Evolutionary conservation across 2,329 filamentous ascomycete species (phyloP).

Genomic region (Botrytis fragariae): DNA sequence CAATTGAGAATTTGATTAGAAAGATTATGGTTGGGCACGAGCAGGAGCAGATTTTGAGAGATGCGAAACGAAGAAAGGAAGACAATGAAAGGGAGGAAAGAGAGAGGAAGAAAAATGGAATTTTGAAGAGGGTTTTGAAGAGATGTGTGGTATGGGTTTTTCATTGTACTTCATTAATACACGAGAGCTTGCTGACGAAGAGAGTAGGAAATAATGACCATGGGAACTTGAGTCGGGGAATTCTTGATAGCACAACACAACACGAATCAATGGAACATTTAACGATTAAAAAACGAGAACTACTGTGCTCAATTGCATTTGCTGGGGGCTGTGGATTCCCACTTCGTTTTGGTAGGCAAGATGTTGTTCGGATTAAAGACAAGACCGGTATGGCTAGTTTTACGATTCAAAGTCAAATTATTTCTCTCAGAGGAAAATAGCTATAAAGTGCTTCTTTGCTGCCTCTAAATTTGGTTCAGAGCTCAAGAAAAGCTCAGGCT

Average conservation of each 20-base stretch:
- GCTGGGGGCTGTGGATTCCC: too few relatives aligned
- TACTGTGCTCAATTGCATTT: not conserved
- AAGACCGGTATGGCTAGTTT: not conserved
- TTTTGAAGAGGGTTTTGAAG: constrained; percentile 6
- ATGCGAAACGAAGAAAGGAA: not conserved
- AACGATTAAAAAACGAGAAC: not conserved
- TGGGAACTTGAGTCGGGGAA: not conserved
- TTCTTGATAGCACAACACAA: not conserved
- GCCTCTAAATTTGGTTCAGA: accelerated
- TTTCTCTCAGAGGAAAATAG: not conserved
- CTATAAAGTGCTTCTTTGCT: not conserved
- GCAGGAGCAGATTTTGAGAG: not conserved
- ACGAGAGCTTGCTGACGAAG: not conserved
- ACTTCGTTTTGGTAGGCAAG: not conserved
- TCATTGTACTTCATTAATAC: not conserved
- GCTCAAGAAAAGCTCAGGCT: too few relatives aligned
- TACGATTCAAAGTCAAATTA: not conserved
- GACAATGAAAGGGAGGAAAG: not conserved
- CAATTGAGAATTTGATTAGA: not conserved
- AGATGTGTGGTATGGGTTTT: constrained; percentile 1
- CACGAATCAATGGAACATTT: not conserved
- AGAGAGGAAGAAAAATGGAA: not conserved
- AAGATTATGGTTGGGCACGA: not conserved
- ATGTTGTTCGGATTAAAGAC: not conserved
- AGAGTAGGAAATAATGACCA: not conserved